Percentiles rank a stretch among this genome's conserved stretches.
phyloP scores from a whole-genome alignment of 2,329 filamentous ascomycete genomes.

The Aureobasidium lini region DNA sequence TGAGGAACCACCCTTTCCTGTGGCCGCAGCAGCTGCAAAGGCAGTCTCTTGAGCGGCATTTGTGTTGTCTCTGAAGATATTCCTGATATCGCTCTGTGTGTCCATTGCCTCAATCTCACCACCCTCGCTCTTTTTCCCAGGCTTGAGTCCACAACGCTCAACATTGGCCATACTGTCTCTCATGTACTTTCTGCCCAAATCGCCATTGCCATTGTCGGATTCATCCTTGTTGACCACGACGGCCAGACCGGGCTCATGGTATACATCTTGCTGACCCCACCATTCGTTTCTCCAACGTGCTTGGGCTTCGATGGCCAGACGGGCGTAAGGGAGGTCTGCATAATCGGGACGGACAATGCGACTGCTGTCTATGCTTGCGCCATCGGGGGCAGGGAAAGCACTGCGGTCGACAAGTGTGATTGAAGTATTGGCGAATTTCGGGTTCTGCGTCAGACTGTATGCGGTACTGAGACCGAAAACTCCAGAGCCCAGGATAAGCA shows the following conservation, averaged over 20 bases:
- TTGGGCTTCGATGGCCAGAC: constrained; percentile 64
- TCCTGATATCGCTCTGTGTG: constrained; percentile 31
- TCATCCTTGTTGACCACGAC: constrained; percentile 45
- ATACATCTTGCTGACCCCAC: constrained; percentile 53
- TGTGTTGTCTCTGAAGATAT: constrained; percentile 28
- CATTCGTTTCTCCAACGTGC: constrained; percentile 58
- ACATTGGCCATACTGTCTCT: constrained; percentile 57
- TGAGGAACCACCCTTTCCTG: constrained; percentile 26
- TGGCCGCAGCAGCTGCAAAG: background rate
- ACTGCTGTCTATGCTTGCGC: constrained; percentile 45
- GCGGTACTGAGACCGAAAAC: constrained; percentile 59
- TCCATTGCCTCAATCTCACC: constrained; percentile 32
- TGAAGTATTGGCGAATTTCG: constrained; percentile 41
- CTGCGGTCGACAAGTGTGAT: constrained; percentile 54
- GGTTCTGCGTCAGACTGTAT: constrained; percentile 58
- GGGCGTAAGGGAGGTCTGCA: constrained; percentile 66
- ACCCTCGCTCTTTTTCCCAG: constrained; percentile 29
- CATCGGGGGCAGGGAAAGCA: constrained; percentile 51
- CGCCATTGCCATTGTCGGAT: constrained; percentile 26
- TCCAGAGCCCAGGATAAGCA: constrained; percentile 45
- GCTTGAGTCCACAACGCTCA: constrained; percentile 38
- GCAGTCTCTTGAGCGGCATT: background rate
- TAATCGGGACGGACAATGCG: constrained; percentile 70
- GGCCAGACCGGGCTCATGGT: constrained; percentile 62
- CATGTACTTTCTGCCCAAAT: constrained; percentile 47